Evolutionary conservation across 2,329 filamentous ascomycete genomes (phyloP).

Genomic region (Nemania sp.): DNA sequence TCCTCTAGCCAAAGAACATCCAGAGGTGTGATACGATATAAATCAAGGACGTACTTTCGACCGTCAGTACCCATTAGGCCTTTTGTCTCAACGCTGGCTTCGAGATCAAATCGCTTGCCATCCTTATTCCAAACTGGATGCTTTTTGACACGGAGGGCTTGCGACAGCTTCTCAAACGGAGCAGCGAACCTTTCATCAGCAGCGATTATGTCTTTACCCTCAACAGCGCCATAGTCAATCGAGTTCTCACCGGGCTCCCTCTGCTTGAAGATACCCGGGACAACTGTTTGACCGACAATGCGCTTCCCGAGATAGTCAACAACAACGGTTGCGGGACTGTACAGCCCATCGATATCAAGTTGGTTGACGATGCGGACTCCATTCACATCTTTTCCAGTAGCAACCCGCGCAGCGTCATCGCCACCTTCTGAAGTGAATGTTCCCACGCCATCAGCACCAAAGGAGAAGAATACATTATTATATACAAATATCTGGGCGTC

Average conservation of each 20-base stretch:
- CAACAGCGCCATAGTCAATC: conserved; percentile 98
- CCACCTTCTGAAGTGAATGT: conserved; percentile 97
- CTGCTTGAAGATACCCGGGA: conserved; percentile 99
- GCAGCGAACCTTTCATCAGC: conserved; percentile 87
- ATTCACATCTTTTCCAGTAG: conserved; percentile 95
- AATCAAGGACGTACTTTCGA: conserved; percentile 94
- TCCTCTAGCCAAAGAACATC: conserved; percentile 93
- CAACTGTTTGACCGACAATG: conserved; percentile 96
- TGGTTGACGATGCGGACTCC: conserved; percentile 97
- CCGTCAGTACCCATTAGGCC: conserved; percentile 96
- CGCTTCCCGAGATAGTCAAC: conserved; percentile 98
- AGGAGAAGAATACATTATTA: conserved; percentile 99
- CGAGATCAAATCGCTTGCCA: conserved; percentile 86
- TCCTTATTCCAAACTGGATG: conserved; percentile 99
- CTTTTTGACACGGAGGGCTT: conserved; percentile 90
- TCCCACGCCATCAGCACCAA: conserved; percentile 95
- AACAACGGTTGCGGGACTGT: conserved; percentile 95
- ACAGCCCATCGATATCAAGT: conserved; percentile 92
- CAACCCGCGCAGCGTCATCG: conserved; percentile 94
- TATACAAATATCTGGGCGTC: conserved; percentile 99
- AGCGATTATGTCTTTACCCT: conserved; percentile 95
- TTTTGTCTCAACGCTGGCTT: conserved; percentile 97
- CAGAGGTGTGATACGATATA: conserved; percentile 93
- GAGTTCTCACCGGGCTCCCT: conserved; percentile 97
- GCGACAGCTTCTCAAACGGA: conserved; percentile 90